Percentiles rank a stretch among this genome's conserved stretches.
These are phyloP conservation scores for Pholiota conissans DNA, from an alignment of 768 basidiomycete species.

Conservation along the genomic window DNA sequence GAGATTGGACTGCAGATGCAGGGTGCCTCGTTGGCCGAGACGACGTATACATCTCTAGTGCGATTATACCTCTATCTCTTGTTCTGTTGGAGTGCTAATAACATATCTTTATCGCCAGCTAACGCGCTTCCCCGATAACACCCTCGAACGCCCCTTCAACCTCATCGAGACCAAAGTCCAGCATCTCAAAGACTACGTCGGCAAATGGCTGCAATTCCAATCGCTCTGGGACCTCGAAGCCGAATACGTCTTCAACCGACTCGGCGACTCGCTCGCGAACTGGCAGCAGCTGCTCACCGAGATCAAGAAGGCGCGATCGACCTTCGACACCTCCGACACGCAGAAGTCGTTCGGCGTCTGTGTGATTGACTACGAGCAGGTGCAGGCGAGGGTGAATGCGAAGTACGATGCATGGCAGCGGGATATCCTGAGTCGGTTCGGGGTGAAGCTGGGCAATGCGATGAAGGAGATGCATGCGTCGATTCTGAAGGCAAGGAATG, in stretches of 20 bases:
- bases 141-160: constrained; percentile 78
- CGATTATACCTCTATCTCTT: constrained; percentile 21
- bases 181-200: constrained; percentile 87
- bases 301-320: constrained; percentile 94
- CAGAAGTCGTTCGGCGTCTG: constrained; percentile 92
- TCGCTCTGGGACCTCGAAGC: constrained; percentile 98
- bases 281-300: constrained; percentile 97
- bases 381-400: constrained; percentile 95
- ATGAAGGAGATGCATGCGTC: constrained; percentile 98
- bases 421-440: constrained; percentile 91
- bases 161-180: constrained; percentile 89
- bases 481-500: constrained; percentile 91
- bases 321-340: constrained; percentile 96
- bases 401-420: constrained; percentile 99
- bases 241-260: constrained; percentile 92
- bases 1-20: constrained; percentile 96
- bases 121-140: constrained; percentile 68
- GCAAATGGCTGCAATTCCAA: constrained; percentile 98
- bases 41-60: constrained; percentile 83
- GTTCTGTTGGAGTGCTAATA: constrained; percentile 5
- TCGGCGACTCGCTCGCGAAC: constrained; percentile 89
- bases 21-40: constrained; percentile 59
- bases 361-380: constrained; percentile 96
- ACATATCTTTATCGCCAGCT: constrained; percentile 45
- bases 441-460: constrained; percentile 86